phyloP scores from a whole-genome alignment of 345 rosid species.

The Gossypium raimondii region DNA sequence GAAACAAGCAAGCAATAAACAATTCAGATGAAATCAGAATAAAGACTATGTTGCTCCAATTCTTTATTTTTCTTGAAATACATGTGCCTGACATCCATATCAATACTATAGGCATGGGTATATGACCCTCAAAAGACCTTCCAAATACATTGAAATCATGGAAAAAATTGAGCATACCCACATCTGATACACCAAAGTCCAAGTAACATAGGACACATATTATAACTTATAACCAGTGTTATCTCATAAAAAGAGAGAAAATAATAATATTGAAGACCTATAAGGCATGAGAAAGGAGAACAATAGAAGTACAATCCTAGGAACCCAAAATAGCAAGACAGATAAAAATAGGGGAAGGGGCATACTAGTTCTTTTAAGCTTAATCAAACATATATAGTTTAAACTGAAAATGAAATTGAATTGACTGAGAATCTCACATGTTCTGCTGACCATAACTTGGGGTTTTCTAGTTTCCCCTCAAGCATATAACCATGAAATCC shows the following conservation, averaged over 20 bases:
- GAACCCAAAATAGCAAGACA: background rate
- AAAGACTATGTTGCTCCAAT: background rate
- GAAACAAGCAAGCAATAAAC: conserved; percentile 3
- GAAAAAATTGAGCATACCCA: background rate
- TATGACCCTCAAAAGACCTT: background rate
- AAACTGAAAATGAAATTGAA: conserved; percentile 1
- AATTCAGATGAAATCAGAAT: background rate
- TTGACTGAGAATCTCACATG: conserved; percentile 43
- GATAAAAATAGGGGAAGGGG: background rate
- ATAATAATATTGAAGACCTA: background rate
- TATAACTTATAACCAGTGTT: background rate
- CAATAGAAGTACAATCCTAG: background rate
- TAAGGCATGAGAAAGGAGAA: background rate
- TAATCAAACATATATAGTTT: background rate
- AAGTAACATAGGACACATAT: background rate
- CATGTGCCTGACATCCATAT: background rate
- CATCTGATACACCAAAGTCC: background rate
- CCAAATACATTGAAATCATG: background rate
- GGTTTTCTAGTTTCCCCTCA: conserved; percentile 64
- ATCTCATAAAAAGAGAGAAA: background rate
- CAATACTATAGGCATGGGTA: background rate
- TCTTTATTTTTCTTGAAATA: background rate
- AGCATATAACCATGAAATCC: conserved; percentile 76
- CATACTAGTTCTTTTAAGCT: background rate
- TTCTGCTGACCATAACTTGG: conserved; percentile 96